A percentile compares a stretch with the other conserved stretches of the same genome.
Conservation (phyloP, 129 eudicot genomes). For the Flaveria linearis region DNA sequence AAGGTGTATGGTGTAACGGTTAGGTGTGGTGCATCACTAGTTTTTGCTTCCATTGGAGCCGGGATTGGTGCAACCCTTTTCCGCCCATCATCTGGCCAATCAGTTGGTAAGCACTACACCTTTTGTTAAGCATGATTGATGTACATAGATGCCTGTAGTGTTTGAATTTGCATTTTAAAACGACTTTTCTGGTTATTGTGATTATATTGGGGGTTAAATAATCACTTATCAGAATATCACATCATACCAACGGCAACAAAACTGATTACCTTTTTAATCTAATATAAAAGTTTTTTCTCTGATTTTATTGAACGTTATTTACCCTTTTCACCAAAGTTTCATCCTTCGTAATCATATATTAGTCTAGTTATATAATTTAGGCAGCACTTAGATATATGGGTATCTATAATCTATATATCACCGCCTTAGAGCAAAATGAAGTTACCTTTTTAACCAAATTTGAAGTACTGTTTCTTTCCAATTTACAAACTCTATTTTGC, state of each 20-base stretch:
- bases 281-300: neutral
- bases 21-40: constrained; percentile 64
- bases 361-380: no score
- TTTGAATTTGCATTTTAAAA: neutral
- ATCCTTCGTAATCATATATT: neutral
- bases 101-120: constrained; percentile 54
- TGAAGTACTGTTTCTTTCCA: neutral
- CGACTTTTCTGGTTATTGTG: neutral
- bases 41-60: constrained; percentile 94
- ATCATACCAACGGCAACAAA: neutral
- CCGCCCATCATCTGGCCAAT: constrained; percentile 81
- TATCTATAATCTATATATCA: no score
- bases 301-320: neutral
- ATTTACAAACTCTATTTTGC: no score
- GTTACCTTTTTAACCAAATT: neutral
- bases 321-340: neutral
- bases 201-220: neutral
- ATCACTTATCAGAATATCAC: neutral
- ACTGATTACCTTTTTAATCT: neutral
- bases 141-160: no score
- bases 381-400: no score
- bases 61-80: constrained; percentile 71
- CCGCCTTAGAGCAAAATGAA: no score
- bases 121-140: neutral
- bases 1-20: constrained; percentile 51